Base-by-base conservation (phyloP, 805 yeast genomes). In the Yamadazyma paraphyllophila region DNA sequence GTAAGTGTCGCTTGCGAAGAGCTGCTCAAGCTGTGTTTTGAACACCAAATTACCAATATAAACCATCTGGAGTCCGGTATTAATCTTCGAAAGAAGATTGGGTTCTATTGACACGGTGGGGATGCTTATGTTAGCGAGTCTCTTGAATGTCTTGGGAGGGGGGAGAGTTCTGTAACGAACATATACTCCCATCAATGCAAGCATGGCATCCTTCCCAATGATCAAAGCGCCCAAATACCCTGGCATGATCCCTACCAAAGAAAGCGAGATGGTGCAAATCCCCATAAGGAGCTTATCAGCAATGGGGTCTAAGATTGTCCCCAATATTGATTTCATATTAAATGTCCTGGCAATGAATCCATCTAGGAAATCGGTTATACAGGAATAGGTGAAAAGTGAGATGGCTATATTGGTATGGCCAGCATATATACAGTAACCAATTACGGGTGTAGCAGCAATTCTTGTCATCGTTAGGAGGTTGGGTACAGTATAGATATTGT, bases 231-330 rank as follows among this genome's bases (percentile, higher is more conserved):
- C 95, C 16, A 80, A 71, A 60, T 78, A 57, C 0, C 53, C 43
- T 1, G 99, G 98, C 57, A 94, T 84, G 14, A 77, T 72, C 41
- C 82, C 75, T 10, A 83, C 69, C 53, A 82, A 76, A 0, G 92
- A 82, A 46, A 94, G 66, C 43, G 96, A 81, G 0, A 83, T 73
- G 0, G 98, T 91, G 42, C 96, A 81, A 0, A 87, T 80, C 15
- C 92, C 77, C 97, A 94, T 90, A 39, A 94, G 72, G 12, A 86
- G 71, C 61, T 94, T 94, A 61, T 94, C 99, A 0, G 99, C 99
- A 68, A 89, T 74, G 0, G 99, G 99, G 58, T 94, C 99, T 29
- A 95, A 71, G 12, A 94, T 83, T 0, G 96, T 84, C 0, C 99
- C 99, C 6, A 90, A 78, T 1, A 87, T 83, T 1, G 96, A 82